Base-by-base conservation (phyloP, 1,284 basidiomycete genomes). In the Tetrapyrgos nigripes region DNA sequence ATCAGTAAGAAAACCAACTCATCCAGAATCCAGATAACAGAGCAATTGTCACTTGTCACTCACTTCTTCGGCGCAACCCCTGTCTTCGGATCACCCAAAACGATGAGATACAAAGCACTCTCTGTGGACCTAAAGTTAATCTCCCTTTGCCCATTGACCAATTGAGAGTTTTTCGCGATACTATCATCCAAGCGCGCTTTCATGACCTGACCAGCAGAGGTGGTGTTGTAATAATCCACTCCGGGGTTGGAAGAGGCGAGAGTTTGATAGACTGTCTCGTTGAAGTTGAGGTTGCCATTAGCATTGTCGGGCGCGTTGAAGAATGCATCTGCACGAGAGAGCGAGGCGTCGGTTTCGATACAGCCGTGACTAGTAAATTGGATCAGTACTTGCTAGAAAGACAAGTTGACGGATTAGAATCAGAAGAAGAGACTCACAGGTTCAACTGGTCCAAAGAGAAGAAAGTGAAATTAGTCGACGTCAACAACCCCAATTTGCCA, bases 261-360 rank as follows among this genome's bases (percentile, higher is more conserved):
- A 4, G 62, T 63, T 3, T 49, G 8, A 50, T 62, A 68, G 23
- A 68, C 48, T 3, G 56, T 58, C 37, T 64, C 60, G 53, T 66
- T 64, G 63, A 68, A 68, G 26, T 60, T 53, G 40, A 63, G 50
- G 45, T 65, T 66, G 48, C 65, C 62, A 1, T 63, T 62, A n/a
- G n/a, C n/a, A n/a, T 40, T 40, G 37, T 40, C 19, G 37, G 37
- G 37, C 13, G 37, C 37, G n/a, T n/a, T n/a, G 33, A 57, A 46
- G 31, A 53, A 52, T 35, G 28, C 50, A 50, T 68, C 66, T 4
- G 37, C 46, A 43, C 66, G 62, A 28, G 67, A 65, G 46, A 66
- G 31, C 23, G 65, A 67, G 21, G 62, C 67, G 52, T 68, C 66
- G 53, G 66, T 64, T 50, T 68, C 65, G 14, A 66, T 57, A 43